These are phyloP conservation scores for Adansonia rubrostipa DNA, from an alignment of 441 rosid genomes.

Conservation along the genomic window DNA sequence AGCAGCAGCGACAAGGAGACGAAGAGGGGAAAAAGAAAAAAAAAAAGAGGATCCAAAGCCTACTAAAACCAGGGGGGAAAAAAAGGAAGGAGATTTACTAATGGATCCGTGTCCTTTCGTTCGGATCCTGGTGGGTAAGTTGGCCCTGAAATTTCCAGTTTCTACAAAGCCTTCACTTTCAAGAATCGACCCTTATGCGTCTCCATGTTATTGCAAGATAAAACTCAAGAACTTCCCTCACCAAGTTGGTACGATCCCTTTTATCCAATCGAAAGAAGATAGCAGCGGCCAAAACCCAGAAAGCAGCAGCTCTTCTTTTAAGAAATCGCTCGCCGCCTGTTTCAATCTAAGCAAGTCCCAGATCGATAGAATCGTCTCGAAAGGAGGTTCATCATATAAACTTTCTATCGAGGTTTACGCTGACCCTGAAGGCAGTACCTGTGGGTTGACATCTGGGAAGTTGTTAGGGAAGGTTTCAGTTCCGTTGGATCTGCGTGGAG, in stretches of 20 bases:
- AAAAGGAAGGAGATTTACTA: not conserved
- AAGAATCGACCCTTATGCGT: too few species aligned
- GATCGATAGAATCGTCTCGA: slow-evolving; percentile 33
- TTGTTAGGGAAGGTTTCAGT: slow-evolving; percentile 48
- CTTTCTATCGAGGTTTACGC: slow-evolving; percentile 43
- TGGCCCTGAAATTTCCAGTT: slow-evolving; percentile 49
- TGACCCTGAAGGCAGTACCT: slow-evolving; percentile 29
- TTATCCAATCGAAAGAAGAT: slow-evolving; percentile 14
- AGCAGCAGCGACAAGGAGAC: not conserved
- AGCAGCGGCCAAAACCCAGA: slow-evolving; percentile 29
- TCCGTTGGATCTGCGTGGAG: slow-evolving; percentile 47
- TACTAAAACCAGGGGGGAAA: too few species aligned
- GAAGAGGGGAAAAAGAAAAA: not conserved
- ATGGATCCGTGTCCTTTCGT: slow-evolving; percentile 83
- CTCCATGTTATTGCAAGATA: slow-evolving; percentile 49
- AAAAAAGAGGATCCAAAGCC: too few species aligned
- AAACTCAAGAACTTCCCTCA: slow-evolving; percentile 46
- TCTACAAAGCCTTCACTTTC: slow-evolving; percentile 26
- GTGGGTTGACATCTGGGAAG: slow-evolving; percentile 45
- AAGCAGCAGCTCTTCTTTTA: not conserved
- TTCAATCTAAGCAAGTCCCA: slow-evolving; percentile 51
- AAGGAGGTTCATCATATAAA: slow-evolving; percentile 21
- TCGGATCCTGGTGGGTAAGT: slow-evolving; percentile 58
- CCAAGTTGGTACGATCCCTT: slow-evolving; percentile 40
- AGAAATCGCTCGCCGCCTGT: slow-evolving; percentile 53